Evolutionary conservation across 2,329 filamentous ascomycete genomes (phyloP).

Genomic region (Endothia cerciana): DNA sequence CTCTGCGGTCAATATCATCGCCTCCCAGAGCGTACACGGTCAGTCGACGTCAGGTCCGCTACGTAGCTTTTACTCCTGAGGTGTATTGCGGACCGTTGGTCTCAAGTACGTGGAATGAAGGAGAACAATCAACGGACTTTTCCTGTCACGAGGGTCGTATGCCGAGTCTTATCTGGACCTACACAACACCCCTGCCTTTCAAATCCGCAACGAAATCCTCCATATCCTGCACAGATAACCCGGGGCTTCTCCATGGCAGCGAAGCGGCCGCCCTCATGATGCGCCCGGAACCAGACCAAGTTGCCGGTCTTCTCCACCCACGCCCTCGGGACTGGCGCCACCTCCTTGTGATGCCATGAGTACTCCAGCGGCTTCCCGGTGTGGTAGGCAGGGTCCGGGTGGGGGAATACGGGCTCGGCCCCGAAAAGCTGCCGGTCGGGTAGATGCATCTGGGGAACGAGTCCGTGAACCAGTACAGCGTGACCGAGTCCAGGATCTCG

Average conservation of each 20-base stretch:
- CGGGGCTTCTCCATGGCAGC: slow-evolving; percentile 50
- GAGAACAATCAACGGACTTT: no score
- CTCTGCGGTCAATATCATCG: no score
- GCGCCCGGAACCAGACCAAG: slow-evolving; percentile 24
- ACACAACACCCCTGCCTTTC: not conserved
- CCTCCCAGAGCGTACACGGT: no score
- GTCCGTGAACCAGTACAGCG: slow-evolving; percentile 59
- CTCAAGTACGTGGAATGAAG: no score
- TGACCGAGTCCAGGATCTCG: slow-evolving; percentile 52
- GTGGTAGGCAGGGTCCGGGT: not conserved
- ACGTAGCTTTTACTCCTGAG: no score
- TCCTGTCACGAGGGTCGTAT: no score
- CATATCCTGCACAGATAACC: slow-evolving; percentile 46
- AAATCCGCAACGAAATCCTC: slow-evolving; percentile 42
- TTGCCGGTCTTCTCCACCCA: slow-evolving; percentile 36
- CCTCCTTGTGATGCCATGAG: slow-evolving; percentile 47
- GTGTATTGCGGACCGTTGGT: no score
- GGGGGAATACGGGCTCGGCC: not conserved
- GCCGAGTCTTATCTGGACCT: no score
- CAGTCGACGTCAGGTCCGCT: no score
- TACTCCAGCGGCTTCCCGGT: slow-evolving; percentile 49
- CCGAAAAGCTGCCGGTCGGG: slow-evolving; percentile 42
- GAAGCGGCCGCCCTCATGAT: slow-evolving; percentile 54
- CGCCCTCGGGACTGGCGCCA: slow-evolving; percentile 42
- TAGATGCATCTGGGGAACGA: slow-evolving; percentile 52